Conservation (phyloP, 2,329 filamentous ascomycete species). For the Neoarthrinium moseri region DNA sequence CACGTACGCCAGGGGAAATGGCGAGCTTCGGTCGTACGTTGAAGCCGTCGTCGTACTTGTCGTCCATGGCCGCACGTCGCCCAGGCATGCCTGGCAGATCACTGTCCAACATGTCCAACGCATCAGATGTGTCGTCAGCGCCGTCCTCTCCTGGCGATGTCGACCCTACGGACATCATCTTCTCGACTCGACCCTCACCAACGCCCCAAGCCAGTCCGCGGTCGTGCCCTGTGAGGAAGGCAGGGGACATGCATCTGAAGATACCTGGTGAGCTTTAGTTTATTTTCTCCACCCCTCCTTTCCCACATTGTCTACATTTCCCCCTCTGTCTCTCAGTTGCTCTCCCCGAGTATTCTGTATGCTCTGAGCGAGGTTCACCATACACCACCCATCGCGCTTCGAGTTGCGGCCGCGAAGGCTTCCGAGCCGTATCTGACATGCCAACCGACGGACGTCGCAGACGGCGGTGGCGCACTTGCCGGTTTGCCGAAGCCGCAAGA, state of each 20-base stretch:
- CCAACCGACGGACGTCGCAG: too few species aligned
- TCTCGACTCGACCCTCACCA: conserved; percentile 34
- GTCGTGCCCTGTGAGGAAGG: conserved; percentile 13
- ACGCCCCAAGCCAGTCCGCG: conserved; percentile 15
- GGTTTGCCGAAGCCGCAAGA: too few species aligned
- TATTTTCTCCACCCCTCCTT: background rate
- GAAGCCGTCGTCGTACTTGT: conserved; percentile 44
- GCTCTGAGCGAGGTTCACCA: too few species aligned
- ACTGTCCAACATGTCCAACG: conserved; percentile 46
- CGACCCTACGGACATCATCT: conserved; percentile 31
- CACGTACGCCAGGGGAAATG: conserved; percentile 33
- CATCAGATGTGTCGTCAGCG: conserved; percentile 42
- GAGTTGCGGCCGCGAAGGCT: too few species aligned
- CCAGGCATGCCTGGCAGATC: conserved; percentile 42
- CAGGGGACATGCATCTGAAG: conserved; percentile 17
- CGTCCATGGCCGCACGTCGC: conserved; percentile 37
- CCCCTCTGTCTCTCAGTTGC: too few species aligned
- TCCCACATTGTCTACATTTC: background rate
- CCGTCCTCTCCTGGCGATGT: conserved; percentile 25
- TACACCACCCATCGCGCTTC: too few species aligned
- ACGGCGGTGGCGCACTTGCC: too few species aligned
- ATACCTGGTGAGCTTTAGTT: conserved; percentile 10
- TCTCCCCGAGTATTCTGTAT: too few species aligned
- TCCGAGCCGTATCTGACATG: too few species aligned
- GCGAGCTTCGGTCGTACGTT: conserved; percentile 49